Percentiles rank a stretch among this genome's conserved stretches.
Evolutionary conservation across 2,329 filamentous ascomycete genomes (phyloP).

Genomic region (Diaporthe eres): DNA sequence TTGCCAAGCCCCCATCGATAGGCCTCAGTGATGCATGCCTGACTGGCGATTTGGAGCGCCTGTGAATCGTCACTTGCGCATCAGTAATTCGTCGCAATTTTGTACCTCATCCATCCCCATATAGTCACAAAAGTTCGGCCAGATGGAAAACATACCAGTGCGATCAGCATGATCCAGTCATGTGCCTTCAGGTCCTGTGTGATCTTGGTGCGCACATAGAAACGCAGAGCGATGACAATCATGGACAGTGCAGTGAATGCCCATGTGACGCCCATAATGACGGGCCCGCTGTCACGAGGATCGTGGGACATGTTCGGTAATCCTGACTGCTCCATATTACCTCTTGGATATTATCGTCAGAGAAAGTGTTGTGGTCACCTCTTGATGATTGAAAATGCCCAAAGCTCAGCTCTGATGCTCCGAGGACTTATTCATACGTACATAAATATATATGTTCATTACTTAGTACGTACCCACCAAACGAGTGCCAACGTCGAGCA

Average conservation of each 20-base stretch:
- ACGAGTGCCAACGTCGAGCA: too few relatives aligned
- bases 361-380: not conserved
- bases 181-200: not conserved
- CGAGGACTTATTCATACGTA: not conserved
- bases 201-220: not conserved
- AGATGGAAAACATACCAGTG: not conserved
- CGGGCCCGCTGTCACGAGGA: not conserved
- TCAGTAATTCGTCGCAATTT: not conserved
- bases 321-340: not conserved
- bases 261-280: not conserved
- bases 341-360: not conserved
- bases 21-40: not conserved
- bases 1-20: slow-evolving; percentile 40
- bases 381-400: not conserved
- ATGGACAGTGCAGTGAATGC: not conserved
- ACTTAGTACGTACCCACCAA: not conserved
- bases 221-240: not conserved
- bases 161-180: not conserved
- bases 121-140: not conserved
- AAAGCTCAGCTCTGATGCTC: not conserved
- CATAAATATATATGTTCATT: not conserved
- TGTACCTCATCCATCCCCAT: not conserved
- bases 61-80: not conserved
- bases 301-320: not conserved
- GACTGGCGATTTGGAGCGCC: not conserved